Percentiles rank a stretch among this genome's conserved stretches.
Evolutionary conservation across 1,139 yeast species (phyloP).

Genomic region (Yamadazyma triangularis): DNA sequence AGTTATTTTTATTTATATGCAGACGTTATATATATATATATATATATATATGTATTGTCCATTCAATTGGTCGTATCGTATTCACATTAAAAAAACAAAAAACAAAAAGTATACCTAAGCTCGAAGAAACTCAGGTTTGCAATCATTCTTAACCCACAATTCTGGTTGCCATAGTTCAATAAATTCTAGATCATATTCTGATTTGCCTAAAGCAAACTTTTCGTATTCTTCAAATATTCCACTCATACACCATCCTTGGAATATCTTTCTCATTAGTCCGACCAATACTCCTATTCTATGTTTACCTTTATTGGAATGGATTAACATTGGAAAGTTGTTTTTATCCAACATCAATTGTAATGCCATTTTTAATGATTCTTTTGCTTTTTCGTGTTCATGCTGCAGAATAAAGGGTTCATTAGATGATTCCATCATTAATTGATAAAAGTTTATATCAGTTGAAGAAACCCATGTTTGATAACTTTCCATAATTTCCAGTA

Average conservation of each 20-base stretch:
- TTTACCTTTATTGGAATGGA: slow-evolving; percentile 93
- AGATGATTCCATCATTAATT: slow-evolving; percentile 63
- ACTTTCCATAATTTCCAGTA: slow-evolving; percentile 33
- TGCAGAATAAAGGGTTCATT: slow-evolving; percentile 72
- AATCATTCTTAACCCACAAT: slow-evolving; percentile 25
- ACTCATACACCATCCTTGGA: slow-evolving; percentile 92
- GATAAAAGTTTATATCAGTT: slow-evolving; percentile 54
- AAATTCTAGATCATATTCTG: slow-evolving; percentile 81
- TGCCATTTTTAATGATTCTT: slow-evolving; percentile 54
- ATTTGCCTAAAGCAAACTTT: slow-evolving; percentile 89
- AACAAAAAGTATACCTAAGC: too few species aligned
- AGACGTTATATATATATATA: too few species aligned
- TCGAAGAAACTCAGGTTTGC: slow-evolving; percentile 36
- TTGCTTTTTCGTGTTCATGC: slow-evolving; percentile 30
- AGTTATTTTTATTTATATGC: too few species aligned
- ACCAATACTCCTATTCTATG: slow-evolving; percentile 91
- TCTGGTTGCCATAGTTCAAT: slow-evolving; percentile 48
- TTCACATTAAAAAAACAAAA: too few species aligned
- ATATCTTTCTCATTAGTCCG: slow-evolving; percentile 76
- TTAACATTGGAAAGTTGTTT: slow-evolving; percentile 77
- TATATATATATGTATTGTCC: too few species aligned
- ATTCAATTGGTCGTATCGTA: too few species aligned
- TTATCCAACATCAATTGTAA: slow-evolving; percentile 61
- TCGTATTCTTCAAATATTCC: slow-evolving; percentile 94
- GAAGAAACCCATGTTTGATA: slow-evolving; percentile 65